A percentile compares a stretch with the other conserved stretches of the same genome.
Conservation (phyloP, 1,139 yeast species). For the Pichia sp. region DNA sequence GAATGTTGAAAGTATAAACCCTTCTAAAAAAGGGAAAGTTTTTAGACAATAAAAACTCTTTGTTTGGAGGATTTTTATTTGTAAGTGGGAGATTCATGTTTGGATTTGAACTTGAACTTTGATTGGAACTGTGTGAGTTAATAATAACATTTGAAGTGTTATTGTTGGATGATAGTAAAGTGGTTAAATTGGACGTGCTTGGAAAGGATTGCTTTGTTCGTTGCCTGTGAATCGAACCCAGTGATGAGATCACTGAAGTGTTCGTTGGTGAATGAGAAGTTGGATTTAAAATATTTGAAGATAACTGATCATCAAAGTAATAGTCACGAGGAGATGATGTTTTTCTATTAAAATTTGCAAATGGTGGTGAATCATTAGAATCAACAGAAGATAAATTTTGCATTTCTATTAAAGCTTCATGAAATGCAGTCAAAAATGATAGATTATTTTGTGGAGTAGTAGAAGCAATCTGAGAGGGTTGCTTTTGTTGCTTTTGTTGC, state of each 20-base stretch:
- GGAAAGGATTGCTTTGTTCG: slow-evolving; percentile 13
- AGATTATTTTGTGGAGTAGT: slow-evolving; percentile 4
- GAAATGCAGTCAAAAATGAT: slow-evolving; percentile 28
- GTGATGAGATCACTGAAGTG: slow-evolving; percentile 18
- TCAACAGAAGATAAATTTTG: slow-evolving; percentile 11
- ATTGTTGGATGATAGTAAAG: slow-evolving; percentile 12
- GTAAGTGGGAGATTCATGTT: slow-evolving; percentile 9
- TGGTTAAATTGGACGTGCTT: slow-evolving; percentile 21
- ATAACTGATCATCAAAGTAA: slow-evolving; percentile 1
- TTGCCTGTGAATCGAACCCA: slow-evolving; percentile 17
- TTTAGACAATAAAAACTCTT: slow-evolving; percentile 63
- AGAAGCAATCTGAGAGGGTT: background rate
- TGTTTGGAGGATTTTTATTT: slow-evolving; percentile 33
- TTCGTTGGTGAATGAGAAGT: slow-evolving; percentile 16
- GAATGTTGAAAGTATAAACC: slow-evolving; percentile 58
- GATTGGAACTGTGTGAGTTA: background rate
- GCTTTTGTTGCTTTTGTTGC: background rate
- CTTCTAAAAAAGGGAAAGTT: slow-evolving; percentile 82
- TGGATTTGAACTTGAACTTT: background rate
- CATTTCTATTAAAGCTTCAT: slow-evolving; percentile 28
- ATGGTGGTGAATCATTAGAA: slow-evolving; percentile 3
- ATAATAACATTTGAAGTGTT: slow-evolving; percentile 9
- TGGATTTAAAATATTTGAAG: background rate
- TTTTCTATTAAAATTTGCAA: background rate
- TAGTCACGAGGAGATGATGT: slow-evolving; percentile 10